A percentile compares a stretch with the other conserved stretches of the same genome.
Evolutionary conservation across 2,329 filamentous ascomycete species (phyloP).

Genomic region (Colletotrichum kahawae): DNA sequence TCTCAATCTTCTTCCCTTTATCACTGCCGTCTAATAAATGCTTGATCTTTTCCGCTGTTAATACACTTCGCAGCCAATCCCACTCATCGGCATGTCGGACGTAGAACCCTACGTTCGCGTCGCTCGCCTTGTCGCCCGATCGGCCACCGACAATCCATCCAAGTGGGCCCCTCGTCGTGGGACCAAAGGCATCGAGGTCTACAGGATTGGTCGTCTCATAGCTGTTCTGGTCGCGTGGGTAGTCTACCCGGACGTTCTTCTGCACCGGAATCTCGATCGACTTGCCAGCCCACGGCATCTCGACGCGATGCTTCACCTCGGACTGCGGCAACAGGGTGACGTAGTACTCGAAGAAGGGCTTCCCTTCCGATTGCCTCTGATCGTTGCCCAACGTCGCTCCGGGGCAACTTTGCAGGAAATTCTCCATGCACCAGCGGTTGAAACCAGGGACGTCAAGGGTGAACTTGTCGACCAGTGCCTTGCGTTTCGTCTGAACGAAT

Average conservation of each 20-base stretch:
- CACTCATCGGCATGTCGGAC: slow-evolving; percentile 48
- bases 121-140: slow-evolving; percentile 41
- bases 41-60: slow-evolving; percentile 32
- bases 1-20: slow-evolving; percentile 35
- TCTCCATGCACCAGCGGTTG: slow-evolving; percentile 28
- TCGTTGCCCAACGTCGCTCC: slow-evolving; percentile 29
- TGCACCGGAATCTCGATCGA: slow-evolving; percentile 26
- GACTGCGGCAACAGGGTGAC: slow-evolving; percentile 28
- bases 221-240: slow-evolving; percentile 23
- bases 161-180: slow-evolving; percentile 24
- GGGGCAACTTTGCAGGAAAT: slow-evolving; percentile 28
- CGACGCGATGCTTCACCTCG: slow-evolving; percentile 27
- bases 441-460: slow-evolving; percentile 23
- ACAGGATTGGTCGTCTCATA: slow-evolving; percentile 26
- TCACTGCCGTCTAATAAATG: slow-evolving; percentile 26
- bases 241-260: slow-evolving; percentile 22
- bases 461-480: slow-evolving; percentile 14
- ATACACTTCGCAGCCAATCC: slow-evolving; percentile 44
- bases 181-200: slow-evolving; percentile 25
- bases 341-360: slow-evolving; percentile 30
- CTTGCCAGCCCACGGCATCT: slow-evolving; percentile 31
- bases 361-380: slow-evolving; percentile 27
- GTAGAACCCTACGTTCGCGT: slow-evolving; percentile 52
- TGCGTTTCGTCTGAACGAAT: slow-evolving; percentile 12
- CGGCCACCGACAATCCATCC: slow-evolving; percentile 20